These are phyloP conservation scores for Juglanconis oblonga DNA, from an alignment of 2,329 filamentous ascomycete genomes.

Conservation along the genomic window DNA sequence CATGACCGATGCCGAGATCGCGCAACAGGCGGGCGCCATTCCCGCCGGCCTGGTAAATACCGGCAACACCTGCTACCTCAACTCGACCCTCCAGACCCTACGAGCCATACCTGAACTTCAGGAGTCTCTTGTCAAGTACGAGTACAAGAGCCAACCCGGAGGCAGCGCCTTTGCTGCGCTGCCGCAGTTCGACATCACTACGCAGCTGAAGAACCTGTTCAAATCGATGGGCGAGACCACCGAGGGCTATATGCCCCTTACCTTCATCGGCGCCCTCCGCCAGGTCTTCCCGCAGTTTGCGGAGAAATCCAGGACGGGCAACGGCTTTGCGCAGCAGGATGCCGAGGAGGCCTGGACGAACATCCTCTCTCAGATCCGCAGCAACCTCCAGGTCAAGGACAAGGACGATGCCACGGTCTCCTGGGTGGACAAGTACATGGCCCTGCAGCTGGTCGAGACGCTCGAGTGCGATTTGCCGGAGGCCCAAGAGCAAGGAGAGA, in stretches of 20 bases:
- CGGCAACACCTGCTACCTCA: conserved; percentile 98
- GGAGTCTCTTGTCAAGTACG: conserved; percentile 66
- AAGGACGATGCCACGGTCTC: conserved; percentile 52
- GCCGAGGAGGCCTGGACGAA: conserved; percentile 98
- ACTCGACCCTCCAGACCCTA: conserved; percentile 92
- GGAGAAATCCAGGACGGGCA: conserved; percentile 76
- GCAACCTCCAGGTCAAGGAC: conserved; percentile 69
- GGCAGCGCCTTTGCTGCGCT: conserved; percentile 24
- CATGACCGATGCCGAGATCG: conserved; percentile 92
- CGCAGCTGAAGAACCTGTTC: conserved; percentile 78
- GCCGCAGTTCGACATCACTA: conserved; percentile 69
- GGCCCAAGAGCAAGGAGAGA: conserved; percentile 72
- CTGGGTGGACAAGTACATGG: conserved; percentile 89
- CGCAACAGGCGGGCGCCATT: conserved; percentile 76
- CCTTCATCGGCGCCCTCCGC: conserved; percentile 79
- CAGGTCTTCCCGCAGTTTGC: conserved; percentile 87
- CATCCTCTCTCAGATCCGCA: conserved; percentile 78
- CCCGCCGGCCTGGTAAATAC: conserved; percentile 88
- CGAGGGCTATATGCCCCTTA: conserved; percentile 76
- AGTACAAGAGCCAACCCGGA: conserved; percentile 39
- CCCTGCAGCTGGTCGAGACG: conserved; percentile 73
- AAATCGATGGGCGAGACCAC: conserved; percentile 88
- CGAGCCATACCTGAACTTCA: conserved; percentile 89
- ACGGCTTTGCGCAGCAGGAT: conserved; percentile 94
- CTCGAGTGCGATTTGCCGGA: conserved; percentile 81